phyloP scores from a whole-genome alignment of 2,329 filamentous ascomycete species.

The Endocalyx cinctus region DNA sequence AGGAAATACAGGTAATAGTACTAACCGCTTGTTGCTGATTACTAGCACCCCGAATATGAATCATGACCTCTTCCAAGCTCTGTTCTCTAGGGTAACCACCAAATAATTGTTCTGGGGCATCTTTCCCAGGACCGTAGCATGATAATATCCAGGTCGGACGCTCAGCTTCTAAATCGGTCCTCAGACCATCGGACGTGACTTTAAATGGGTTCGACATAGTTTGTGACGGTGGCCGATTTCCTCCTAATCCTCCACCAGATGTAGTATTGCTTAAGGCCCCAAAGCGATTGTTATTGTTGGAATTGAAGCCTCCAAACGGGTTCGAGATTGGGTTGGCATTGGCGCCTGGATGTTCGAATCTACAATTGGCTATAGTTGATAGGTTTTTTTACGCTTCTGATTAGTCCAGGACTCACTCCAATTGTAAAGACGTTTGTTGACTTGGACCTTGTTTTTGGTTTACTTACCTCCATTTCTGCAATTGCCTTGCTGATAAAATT shows the following conservation, averaged over 20 bases:
- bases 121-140: conserved; percentile 72
- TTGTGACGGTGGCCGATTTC: conserved; percentile 10
- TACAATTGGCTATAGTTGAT: conserved; percentile 40
- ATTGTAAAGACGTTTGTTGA: too few relatives aligned
- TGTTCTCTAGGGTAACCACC: conserved; percentile 75
- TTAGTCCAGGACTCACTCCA: too few relatives aligned
- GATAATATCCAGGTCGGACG: conserved; percentile 83
- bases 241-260: too few relatives aligned
- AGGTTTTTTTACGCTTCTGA: too few relatives aligned
- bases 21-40: conserved; percentile 41
- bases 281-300: conserved; percentile 26
- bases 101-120: conserved; percentile 78
- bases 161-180: conserved; percentile 63
- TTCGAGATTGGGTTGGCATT: too few relatives aligned
- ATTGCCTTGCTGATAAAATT: conserved; percentile 59
- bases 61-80: conserved; percentile 80
- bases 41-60: conserved; percentile 57
- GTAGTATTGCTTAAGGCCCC: conserved; percentile 22
- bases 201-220: conserved; percentile 36
- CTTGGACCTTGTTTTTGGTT: too few relatives aligned
- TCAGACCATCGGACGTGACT: conserved; percentile 56
- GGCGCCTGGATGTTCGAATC: conserved; percentile 49
- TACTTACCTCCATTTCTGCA: conserved; percentile 62
- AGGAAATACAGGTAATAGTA: conserved; percentile 7
- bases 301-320: conserved; percentile 32